Base-by-base conservation (phyloP, 768 basidiomycete species). In the Suillus alpinus region DNA sequence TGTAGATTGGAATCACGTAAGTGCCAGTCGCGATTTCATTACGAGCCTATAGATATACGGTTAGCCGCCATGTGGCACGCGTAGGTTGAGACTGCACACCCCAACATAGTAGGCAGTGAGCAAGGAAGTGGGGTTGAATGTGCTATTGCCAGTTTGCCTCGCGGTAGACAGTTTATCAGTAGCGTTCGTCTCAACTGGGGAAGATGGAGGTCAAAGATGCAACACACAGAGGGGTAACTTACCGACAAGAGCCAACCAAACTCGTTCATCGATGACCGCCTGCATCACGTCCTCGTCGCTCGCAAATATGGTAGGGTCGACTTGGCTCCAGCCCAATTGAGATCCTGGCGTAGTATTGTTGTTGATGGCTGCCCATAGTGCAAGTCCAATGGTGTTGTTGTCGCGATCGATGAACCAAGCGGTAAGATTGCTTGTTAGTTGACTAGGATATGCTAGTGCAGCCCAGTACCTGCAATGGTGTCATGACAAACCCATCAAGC, bases 221-320 rank as follows among this genome's bases (percentile, higher is more conserved):
- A 56, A 14, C 20, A 8, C 6, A 37, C 39, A 60, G 32, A 43
- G 32, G 14, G 67, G 23, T 29, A 18, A 16, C 76, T 58, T 56
- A 76, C 76, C 69, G 50, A 80, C 77, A 7, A 82, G 71, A 4
- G 76, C 77, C 7, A 75, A 74, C 81, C 81, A 82, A 1, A 69
- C 69, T 3, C 71, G 67, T 51, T 80, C 75, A 20, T 80, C 63
- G 4, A 78, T 62, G 4, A 82, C 65, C 37, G 72, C 70, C 8
- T 73, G 16, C 13, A 67, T 70, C 44, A 81, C 67, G 43, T 68
- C 67, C 4, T 70, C 62, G 52, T 73, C 64, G 16, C 66, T 68
- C 0, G 73, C 68, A n/a, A 67, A 64, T 16, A 60, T 59, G 43
- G 13, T 18, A 13, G 69, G 59, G 43, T 66, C 62, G 41, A 70